Evolutionary conservation across 306 rosid species (phyloP).

Genomic region (Senna tora): DNA sequence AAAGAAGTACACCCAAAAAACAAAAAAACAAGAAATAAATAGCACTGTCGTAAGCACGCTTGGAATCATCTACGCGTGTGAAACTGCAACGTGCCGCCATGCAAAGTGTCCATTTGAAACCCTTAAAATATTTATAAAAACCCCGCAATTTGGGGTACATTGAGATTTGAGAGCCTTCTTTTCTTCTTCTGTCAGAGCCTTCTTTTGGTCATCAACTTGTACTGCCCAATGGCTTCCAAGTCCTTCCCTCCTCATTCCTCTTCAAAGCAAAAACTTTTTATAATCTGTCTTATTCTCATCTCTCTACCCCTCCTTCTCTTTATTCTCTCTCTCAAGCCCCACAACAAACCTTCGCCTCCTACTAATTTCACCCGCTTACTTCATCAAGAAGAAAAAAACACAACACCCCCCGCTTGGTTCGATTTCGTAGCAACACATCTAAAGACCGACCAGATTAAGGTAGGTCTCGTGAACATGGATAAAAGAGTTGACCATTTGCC

Average conservation of each 20-base stretch:
- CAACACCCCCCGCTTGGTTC: constrained; percentile 39
- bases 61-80: neutral
- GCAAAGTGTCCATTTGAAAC: constrained; percentile 11
- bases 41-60: neutral
- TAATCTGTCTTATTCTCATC: constrained; percentile 36
- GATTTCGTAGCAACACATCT: constrained; percentile 35
- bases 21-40: no score
- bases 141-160: neutral
- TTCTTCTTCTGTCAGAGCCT: no score
- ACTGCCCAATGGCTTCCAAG: constrained; percentile 56
- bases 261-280: constrained; percentile 38
- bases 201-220: no score
- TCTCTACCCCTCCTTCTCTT: constrained; percentile 35
- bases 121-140: neutral
- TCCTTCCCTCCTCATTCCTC: constrained; percentile 24
- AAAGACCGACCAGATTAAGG: constrained; percentile 32
- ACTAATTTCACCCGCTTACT: neutral
- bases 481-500: constrained; percentile 14
- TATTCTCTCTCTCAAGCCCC: constrained; percentile 19
- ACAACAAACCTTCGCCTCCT: neutral
- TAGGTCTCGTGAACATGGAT: constrained; percentile 57
- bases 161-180: no score
- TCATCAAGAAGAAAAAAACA: constrained; percentile 2
- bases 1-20: neutral
- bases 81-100: neutral